Base-by-base conservation (phyloP, 192 early-diverging fungal species). In the Linderina pennispora region DNA sequence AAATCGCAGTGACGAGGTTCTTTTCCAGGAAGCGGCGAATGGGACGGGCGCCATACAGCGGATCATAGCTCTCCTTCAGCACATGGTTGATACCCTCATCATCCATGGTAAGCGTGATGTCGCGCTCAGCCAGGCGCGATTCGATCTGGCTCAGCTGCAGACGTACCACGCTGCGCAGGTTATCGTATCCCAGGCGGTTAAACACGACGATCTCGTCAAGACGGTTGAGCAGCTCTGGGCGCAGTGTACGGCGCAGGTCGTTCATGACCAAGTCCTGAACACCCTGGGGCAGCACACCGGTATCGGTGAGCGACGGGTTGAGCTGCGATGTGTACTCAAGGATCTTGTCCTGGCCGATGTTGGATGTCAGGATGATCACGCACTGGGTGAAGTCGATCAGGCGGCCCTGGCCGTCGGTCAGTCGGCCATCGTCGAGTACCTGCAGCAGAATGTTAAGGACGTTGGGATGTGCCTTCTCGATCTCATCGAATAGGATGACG, bases 401-500 rank as follows among this genome's bases (percentile, higher is more conserved):
- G 23, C 89, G 78, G 26, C 97, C 97, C 49, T 95, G 86, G 23
- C 89, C 91, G 44, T 97, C 94, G 6, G 97, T 99, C 32, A 99
- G 66, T 19, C 89, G 77, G 36, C 92, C 97, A 56, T 99, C 94
- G 60, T 99, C 97, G n/a, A 91, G 75, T 9, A 91, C 70, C 57
- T 89, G 83, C 16, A 91, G 73, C 28, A 91, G 55, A 33, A 91
- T 74, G 47, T 89, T 89, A 15, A 87, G 75, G 14, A 91, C 88
- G 68, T 78, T 77, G 23, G 77, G 47, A 38, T 99, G 93, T 2
- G 94, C 94, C 74, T 99, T 99, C 50, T 99, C 97, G 41, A 99
- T 86, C 70, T 99, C 97, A 68, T 99, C 97, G 55, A 99, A 89
- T 18, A 99, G 80, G 17, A 99, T 74, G 6, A 99, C 91, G 22